Percentiles rank a stretch among this genome's conserved stretches.
phyloP scores from a whole-genome alignment of 1,284 basidiomycete species.

The Sanghuangporus weigelae region DNA sequence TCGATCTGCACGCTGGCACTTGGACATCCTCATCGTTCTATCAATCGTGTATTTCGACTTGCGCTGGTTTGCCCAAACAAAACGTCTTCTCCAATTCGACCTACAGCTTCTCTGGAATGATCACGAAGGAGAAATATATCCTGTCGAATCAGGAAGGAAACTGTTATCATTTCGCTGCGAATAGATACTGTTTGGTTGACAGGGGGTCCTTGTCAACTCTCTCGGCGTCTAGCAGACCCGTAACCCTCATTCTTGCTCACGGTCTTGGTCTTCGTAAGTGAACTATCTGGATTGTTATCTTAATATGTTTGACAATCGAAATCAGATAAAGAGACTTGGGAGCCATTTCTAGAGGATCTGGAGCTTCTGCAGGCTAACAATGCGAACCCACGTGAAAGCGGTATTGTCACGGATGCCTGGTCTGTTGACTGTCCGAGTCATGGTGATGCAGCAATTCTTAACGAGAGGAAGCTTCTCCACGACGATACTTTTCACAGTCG shows the following conservation, averaged over 20 bases:
- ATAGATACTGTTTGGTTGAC: background rate
- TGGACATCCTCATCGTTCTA: too few species aligned
- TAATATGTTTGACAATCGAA: background rate
- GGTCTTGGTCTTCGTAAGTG: constrained; percentile 5
- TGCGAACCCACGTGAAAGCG: background rate
- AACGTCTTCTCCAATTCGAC: too few species aligned
- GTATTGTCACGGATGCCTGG: constrained; percentile 18
- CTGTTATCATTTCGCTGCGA: background rate
- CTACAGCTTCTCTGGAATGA: too few species aligned
- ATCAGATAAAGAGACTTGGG: constrained; percentile 19
- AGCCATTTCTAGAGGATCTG: constrained; percentile 17
- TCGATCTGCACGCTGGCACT: too few species aligned
- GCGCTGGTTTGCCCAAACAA: too few species aligned
- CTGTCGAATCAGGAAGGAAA: background rate
- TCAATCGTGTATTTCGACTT: too few species aligned
- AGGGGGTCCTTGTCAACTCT: background rate
- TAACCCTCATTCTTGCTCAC: constrained; percentile 8
- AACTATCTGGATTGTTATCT: background rate
- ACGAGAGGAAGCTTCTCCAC: constrained; percentile 7
- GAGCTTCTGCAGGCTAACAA: background rate
- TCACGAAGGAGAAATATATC: background rate
- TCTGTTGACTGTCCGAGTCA: constrained; percentile 20
- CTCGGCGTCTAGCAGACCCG: background rate
- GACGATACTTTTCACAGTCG: background rate
- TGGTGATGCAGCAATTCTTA: constrained; percentile 15